Base-by-base conservation (phyloP, 23 red algal species). In the Chondrus crispus region DNA sequence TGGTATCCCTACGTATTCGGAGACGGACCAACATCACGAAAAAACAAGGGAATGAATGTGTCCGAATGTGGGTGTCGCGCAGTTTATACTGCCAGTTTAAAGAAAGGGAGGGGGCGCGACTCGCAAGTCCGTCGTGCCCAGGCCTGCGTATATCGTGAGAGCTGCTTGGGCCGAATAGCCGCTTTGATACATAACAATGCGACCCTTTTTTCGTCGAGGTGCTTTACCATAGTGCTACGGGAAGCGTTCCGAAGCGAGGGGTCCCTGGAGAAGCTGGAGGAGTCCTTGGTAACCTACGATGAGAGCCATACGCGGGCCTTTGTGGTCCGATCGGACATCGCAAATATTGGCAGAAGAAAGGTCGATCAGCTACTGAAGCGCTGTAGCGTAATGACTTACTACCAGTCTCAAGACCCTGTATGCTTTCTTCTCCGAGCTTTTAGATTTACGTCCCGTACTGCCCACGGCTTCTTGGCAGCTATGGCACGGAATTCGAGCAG, bases 1-100 rank as follows among this genome's bases (percentile, higher is more conserved):
- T 39, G 30, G 46, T 83, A 60, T 32, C 79, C 79, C 16, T 83
- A 62, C 30, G 75, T 81, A 32, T 60, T 83, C 29, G 0, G 79
- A 3, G 48, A 83, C 54, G 3, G 80, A 18, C 46, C n/a, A 1
- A 84, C 64, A 33, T 38, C 47, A 26, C 32, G 55, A 1, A 18
- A 1, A 6, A n/a, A 84, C 54, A 54, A 60, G 20, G 80, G 47
- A 12, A 84, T 84, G 80, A 38, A 12, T 30, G 51, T 84, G 5
- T 29, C 47, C 6, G 50, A 63, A 54, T 12, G 50, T 12, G 80
- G 80, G 3, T 29, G 48, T 55, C 47, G 2, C 6, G 80, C 80
- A 62, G 1, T 62, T 5, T 84, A 84, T 39, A 35, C 26, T 11
- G 80, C 80, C 10, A 54, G 29, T 39, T 38, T 35, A 11, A 19